A percentile compares a stretch with the other conserved stretches of the same genome.
Evolutionary conservation across 2,329 filamentous ascomycete genomes (phyloP).

Genomic region (Claviceps fusiformis): DNA sequence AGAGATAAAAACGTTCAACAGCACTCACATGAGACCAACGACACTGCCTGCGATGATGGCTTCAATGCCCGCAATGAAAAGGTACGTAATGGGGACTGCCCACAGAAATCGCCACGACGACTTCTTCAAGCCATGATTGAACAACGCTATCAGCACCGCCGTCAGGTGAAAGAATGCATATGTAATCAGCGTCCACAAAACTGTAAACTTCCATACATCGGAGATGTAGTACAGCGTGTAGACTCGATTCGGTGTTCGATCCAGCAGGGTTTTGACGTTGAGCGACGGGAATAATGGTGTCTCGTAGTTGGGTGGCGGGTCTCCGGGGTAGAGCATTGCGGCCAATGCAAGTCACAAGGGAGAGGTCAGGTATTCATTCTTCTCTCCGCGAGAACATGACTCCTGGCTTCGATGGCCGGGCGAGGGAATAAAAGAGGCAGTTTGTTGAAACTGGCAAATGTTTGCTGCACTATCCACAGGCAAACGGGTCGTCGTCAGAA

Average conservation of each 20-base stretch:
- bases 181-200: slow-evolving; percentile 74
- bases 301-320: slow-evolving; percentile 40
- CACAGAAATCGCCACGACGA: slow-evolving; percentile 51
- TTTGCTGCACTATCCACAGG: background rate
- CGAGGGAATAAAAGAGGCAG: background rate
- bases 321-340: slow-evolving; percentile 4
- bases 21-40: slow-evolving; percentile 60
- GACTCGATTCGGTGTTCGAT: slow-evolving; percentile 24
- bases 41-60: slow-evolving; percentile 69
- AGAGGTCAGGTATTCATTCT: background rate
- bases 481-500: too few species aligned
- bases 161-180: slow-evolving; percentile 63
- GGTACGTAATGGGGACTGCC: slow-evolving; percentile 59
- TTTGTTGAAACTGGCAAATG: background rate
- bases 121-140: slow-evolving; percentile 51
- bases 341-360: background rate
- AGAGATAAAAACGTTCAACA: slow-evolving; percentile 4
- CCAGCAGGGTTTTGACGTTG: slow-evolving; percentile 51
- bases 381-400: background rate
- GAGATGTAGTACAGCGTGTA: slow-evolving; percentile 56
- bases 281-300: slow-evolving; percentile 69
- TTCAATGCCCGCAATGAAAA: slow-evolving; percentile 58
- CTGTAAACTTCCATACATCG: slow-evolving; percentile 79
- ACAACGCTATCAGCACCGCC: slow-evolving; percentile 56
- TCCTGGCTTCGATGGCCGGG: background rate